Percentiles rank a stretch among this genome's conserved stretches.
phyloP scores from a whole-genome alignment of 176 grass and related monocot genomes.

The Bromus sterilis region DNA sequence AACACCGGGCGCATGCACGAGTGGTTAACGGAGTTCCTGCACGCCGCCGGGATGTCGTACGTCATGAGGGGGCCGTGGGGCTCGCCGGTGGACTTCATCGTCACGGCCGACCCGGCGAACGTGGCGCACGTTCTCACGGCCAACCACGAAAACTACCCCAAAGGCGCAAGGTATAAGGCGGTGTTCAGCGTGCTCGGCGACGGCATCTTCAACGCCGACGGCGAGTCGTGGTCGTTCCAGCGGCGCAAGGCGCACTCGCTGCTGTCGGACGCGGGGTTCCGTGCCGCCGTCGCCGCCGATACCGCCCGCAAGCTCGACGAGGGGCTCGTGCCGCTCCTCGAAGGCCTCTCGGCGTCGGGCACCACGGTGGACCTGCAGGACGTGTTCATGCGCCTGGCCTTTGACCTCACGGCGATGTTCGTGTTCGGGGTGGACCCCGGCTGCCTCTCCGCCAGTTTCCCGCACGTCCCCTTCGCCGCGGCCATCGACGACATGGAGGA shows the following conservation, averaged over 20 bases:
- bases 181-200: no score
- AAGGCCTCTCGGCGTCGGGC: constrained; percentile 24
- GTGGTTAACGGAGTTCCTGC: no score
- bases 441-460: constrained; percentile 52
- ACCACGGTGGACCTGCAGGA: constrained; percentile 51
- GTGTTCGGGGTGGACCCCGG: constrained; percentile 60
- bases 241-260: no score
- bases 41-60: constrained; percentile 9
- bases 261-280: no score
- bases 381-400: constrained; percentile 64
- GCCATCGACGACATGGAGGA: constrained; percentile 58
- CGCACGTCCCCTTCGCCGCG: constrained; percentile 40
- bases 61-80: constrained; percentile 28
- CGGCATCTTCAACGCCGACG: no score
- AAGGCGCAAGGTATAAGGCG: no score
- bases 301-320: constrained; percentile 54
- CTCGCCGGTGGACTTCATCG: constrained; percentile 37
- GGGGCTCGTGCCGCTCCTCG: constrained; percentile 43
- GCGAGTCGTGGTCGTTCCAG: no score
- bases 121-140: constrained; percentile 55
- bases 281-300: no score
- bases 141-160: constrained; percentile 14
- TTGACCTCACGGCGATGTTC: constrained; percentile 59
- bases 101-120: constrained; percentile 62
- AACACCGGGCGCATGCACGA: no score